A percentile compares a stretch with the other conserved stretches of the same genome.
Conservation (phyloP, 768 basidiomycete genomes). For the Stropharia rugosoannulata region DNA sequence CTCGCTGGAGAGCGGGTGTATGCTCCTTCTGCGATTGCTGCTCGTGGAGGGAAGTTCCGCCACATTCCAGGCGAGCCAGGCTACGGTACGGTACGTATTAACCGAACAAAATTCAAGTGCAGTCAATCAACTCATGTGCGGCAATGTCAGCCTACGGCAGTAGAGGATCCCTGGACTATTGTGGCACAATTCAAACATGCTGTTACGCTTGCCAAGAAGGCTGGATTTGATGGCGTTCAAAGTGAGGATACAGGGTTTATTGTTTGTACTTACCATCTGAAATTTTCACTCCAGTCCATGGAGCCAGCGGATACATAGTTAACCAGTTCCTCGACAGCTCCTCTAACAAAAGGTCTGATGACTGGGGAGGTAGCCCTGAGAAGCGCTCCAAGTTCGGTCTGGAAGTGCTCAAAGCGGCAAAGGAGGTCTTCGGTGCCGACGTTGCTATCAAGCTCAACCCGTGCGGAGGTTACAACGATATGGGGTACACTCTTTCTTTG, state of each 20-base stretch:
- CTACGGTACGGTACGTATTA: conserved; percentile 35
- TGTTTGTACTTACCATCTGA: not conserved
- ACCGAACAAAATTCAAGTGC: not conserved
- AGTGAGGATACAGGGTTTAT: conserved; percentile 22
- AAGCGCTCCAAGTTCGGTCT: conserved; percentile 56
- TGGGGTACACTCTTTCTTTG: conserved; percentile 26
- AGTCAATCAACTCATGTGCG: not conserved
- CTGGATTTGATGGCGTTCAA: conserved; percentile 61
- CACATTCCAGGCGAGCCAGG: conserved; percentile 35
- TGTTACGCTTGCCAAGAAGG: conserved; percentile 46
- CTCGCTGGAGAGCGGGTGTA: conserved; percentile 39
- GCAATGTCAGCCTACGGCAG: conserved; percentile 32
- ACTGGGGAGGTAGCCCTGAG: conserved; percentile 59
- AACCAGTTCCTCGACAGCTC: conserved; percentile 51
- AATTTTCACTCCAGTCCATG: conserved; percentile 30
- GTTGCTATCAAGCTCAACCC: conserved; percentile 46
- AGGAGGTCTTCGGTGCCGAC: conserved; percentile 41
- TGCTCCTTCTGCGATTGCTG: conserved; percentile 42
- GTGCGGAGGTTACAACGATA: conserved; percentile 43
- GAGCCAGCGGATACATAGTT: conserved; percentile 43
- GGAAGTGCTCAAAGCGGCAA: conserved; percentile 44
- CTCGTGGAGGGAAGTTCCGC: conserved; percentile 40
- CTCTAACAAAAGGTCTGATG: conserved; percentile 50
- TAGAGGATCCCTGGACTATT: conserved; percentile 40
- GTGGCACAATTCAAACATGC: conserved; percentile 41